Base-by-base conservation (phyloP, 371 early-diverging fungal species). In the Actinomucor elegans region DNA sequence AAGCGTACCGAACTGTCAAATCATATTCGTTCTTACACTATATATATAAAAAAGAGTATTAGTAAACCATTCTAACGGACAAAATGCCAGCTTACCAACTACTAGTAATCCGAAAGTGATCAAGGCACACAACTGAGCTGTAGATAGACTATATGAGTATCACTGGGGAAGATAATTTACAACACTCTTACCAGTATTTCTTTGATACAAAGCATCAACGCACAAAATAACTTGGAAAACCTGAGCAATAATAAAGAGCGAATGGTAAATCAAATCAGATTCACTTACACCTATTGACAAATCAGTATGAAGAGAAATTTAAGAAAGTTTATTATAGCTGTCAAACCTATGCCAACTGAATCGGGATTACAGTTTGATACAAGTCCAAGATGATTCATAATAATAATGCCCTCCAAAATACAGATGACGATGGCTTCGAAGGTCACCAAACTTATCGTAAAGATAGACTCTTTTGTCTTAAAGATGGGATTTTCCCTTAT, bases 231-330 rank as follows among this genome's bases (percentile, higher is more conserved):
- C 68, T 57, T 78, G 79, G 26, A 78, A 78, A 3, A 66, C 71
- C 44, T 78, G 79, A 38, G 71, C 45, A 20, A 73, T 67, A 36
- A 78, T 78, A 44, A 78, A 78, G 3, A 78, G 48, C 4, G 67
- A 60, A 42, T 78, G 79, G 37, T 78, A 78, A 21, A 78, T 78
- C 28, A 78, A 59, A 64, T 78, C 79, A n/a, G 79, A 75, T 46
- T 75, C 75, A 26, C 72, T 71, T n/a, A 75, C 72, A 53, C 75
- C 75, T 71, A 48, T 15, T 31, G 36, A 21, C 12, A 23, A 12
- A 41, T 28, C 14, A 23, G 7, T 11, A 9, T 28, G 27, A 45
- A 45, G 18, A 34, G 14, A 34, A 14, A 17, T 14, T 33, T 48
- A 17, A 18, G 18, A 31, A 15, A 18, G 12, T 17, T 20, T 10